phyloP scores from a whole-genome alignment of 2,329 filamentous ascomycete genomes.

The Fusarium sp. region DNA sequence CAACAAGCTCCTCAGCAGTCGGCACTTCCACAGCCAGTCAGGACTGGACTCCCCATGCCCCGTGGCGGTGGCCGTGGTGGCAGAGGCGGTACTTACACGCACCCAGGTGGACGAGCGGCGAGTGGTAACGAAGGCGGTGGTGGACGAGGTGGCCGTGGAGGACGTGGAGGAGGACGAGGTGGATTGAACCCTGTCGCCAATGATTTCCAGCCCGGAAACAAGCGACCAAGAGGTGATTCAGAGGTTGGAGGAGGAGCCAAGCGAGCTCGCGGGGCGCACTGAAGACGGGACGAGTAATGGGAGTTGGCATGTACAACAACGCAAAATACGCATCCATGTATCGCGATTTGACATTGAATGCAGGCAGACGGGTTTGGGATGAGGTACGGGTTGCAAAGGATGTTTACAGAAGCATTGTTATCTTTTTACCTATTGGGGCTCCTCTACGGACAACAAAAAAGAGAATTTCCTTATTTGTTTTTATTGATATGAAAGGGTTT shows the following conservation, averaged over 20 bases:
- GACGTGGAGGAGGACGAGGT: constrained; percentile 55
- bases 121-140: constrained; percentile 52
- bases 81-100: constrained; percentile 53
- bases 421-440: constrained; percentile 33
- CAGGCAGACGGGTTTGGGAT: constrained; percentile 14
- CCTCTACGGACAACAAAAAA: constrained; percentile 42
- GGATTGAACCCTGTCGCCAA: constrained; percentile 63
- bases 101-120: constrained; percentile 53
- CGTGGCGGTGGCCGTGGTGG: constrained; percentile 55
- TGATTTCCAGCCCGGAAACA: constrained; percentile 70
- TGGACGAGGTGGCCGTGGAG: constrained; percentile 56
- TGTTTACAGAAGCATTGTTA: constrained; percentile 32
- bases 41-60: constrained; percentile 57
- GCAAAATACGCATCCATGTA: constrained; percentile 31
- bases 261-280: constrained; percentile 56
- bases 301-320: constrained; percentile 42
- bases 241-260: constrained; percentile 58
- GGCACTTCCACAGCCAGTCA: constrained; percentile 37
- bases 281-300: constrained; percentile 19
- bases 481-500: background rate
- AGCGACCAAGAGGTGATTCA: constrained; percentile 67
- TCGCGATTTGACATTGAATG: constrained; percentile 28
- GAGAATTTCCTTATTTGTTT: constrained; percentile 32
- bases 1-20: constrained; percentile 29
- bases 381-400: constrained; percentile 27